A percentile compares a stretch with the other conserved stretches of the same genome.
These are phyloP conservation scores for Aphanomyces euteiches DNA, from an alignment of 352 stramenopile species.

Conservation along the genomic window DNA sequence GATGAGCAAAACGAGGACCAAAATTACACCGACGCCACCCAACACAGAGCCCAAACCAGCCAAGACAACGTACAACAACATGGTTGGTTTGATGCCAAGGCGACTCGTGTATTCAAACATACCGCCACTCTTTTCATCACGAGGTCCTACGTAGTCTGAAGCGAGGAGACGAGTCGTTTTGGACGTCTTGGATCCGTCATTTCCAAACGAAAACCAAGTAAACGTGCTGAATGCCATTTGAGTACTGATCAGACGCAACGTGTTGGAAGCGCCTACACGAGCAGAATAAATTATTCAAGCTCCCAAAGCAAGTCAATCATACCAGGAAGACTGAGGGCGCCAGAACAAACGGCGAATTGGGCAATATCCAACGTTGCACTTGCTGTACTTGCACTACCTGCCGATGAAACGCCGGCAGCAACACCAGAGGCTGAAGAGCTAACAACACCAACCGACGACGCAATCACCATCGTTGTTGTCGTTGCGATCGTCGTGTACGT, in stretches of 20 bases:
- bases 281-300: too few species aligned
- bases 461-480: slow-evolving; percentile 35
- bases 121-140: slow-evolving; percentile 34
- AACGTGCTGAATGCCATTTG: slow-evolving; percentile 70
- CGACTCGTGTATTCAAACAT: slow-evolving; percentile 71
- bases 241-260: slow-evolving; percentile 63
- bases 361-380: slow-evolving; percentile 76
- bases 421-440: slow-evolving; percentile 40
- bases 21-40: slow-evolving; percentile 56
- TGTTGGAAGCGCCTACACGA: slow-evolving; percentile 50
- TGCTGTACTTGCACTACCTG: slow-evolving; percentile 56
- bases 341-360: slow-evolving; percentile 73
- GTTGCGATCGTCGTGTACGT: slow-evolving; percentile 24
- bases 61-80: slow-evolving; percentile 77
- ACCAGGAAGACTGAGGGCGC: slow-evolving; percentile 61
- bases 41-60: slow-evolving; percentile 74
- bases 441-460: slow-evolving; percentile 47
- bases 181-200: slow-evolving; percentile 34
- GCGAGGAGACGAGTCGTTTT: neutral
- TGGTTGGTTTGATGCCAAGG: slow-evolving; percentile 68
- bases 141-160: slow-evolving; percentile 4
- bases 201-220: slow-evolving; percentile 72
- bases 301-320: neutral
- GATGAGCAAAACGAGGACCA: slow-evolving; percentile 63
- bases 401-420: slow-evolving; percentile 42